A percentile compares a stretch with the other conserved stretches of the same genome.
phyloP scores from a whole-genome alignment of 129 eudicot species.

The Pseudognaphalium luteoalbum region DNA sequence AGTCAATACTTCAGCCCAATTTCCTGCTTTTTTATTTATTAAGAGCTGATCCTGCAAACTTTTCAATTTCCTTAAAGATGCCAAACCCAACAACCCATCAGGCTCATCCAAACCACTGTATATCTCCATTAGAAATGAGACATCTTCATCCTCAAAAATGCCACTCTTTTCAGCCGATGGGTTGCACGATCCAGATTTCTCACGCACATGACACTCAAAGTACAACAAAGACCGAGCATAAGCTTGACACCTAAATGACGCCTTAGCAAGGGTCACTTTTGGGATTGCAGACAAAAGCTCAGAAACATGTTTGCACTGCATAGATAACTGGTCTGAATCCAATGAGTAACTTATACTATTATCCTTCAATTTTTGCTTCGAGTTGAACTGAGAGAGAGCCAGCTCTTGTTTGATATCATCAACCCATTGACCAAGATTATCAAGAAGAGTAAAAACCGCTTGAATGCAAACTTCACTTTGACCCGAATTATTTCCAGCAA shows the following conservation, averaged over 20 bases:
- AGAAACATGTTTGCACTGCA: conserved; percentile 85
- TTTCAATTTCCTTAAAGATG: conserved; percentile 81
- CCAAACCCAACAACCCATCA: conserved; percentile 91
- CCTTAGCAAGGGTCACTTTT: conserved; percentile 87
- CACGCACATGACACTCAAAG: conserved; percentile 91
- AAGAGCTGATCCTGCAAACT: conserved; percentile 85
- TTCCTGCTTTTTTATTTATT: conserved; percentile 91
- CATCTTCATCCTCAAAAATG: conserved; percentile 81
- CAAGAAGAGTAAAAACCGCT: conserved; percentile 90
- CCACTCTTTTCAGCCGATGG: conserved; percentile 91
- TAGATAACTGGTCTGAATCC: conserved; percentile 52
- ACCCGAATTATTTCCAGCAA: conserved; percentile 73
- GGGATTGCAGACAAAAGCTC: conserved; percentile 90
- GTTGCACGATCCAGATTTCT: conserved; percentile 86
- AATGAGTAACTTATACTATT: conserved; percentile 36
- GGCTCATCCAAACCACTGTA: conserved; percentile 96
- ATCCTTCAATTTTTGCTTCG: conserved; percentile 69
- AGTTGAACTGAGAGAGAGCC: conserved; percentile 74
- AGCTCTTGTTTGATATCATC: conserved; percentile 90
- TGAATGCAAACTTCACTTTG: conserved; percentile 97
- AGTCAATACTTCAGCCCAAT: conserved; percentile 98
- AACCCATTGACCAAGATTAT: conserved; percentile 98
- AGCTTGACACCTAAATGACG: conserved; percentile 96
- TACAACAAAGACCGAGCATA: conserved; percentile 93
- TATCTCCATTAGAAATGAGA: conserved; percentile 86